Evolutionary conservation across 78 protist species (phyloP).

Genomic region (Dictyostelium firmibasis): DNA sequence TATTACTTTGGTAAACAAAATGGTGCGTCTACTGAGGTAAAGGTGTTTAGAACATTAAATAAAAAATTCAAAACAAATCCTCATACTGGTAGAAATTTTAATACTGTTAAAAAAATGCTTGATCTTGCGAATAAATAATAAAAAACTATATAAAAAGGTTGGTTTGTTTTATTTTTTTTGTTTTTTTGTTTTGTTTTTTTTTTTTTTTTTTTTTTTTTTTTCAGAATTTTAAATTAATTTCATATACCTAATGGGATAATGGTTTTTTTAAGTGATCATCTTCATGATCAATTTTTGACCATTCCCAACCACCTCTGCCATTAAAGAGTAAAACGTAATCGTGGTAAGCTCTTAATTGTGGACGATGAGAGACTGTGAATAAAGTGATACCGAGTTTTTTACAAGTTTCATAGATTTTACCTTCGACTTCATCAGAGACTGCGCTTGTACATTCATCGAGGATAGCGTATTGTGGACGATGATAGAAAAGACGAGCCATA

Average conservation of each 20-base stretch:
- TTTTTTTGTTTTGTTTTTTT: background rate
- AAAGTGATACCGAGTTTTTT: conserved; percentile 84
- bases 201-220: background rate
- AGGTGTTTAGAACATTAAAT: background rate
- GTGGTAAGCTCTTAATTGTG: conserved; percentile 65
- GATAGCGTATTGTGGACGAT: conserved; percentile 92
- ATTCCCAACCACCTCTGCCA: conserved; percentile 86
- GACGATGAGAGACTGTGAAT: conserved; percentile 86
- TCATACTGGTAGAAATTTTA: background rate
- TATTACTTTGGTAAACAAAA: background rate
- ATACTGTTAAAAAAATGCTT: background rate
- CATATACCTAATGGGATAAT: conserved; percentile 2
- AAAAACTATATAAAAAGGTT: background rate
- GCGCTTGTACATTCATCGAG: conserved; percentile 94
- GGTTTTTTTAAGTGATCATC: conserved; percentile 54
- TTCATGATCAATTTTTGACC: conserved; percentile 70
- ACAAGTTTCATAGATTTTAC: conserved; percentile 81
- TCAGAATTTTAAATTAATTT: background rate
- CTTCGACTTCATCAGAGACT: conserved; percentile 84
- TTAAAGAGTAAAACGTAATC: conserved; percentile 78
- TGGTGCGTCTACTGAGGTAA: background rate
- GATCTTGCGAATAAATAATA: background rate
- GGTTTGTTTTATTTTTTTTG: background rate
- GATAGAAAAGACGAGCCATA: conserved; percentile 92
- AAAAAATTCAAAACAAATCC: background rate